Conservation (phyloP, 768 basidiomycete species). For the Amyloporia xantha region DNA sequence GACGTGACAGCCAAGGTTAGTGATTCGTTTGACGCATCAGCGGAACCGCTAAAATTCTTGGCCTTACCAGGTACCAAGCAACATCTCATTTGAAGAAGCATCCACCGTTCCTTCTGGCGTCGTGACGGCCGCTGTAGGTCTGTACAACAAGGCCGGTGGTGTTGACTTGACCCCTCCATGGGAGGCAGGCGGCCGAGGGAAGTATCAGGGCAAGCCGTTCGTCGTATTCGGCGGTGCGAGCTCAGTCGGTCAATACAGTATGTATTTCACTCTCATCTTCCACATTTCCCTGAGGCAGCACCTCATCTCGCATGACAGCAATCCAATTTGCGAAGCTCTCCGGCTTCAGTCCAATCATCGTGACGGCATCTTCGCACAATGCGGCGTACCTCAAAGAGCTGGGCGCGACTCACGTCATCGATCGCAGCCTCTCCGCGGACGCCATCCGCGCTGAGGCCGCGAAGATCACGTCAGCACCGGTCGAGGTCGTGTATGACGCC, state of each 20-base stretch:
- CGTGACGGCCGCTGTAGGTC: conserved; percentile 30
- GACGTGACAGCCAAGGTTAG: conserved; percentile 19
- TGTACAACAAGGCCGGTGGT: conserved; percentile 17
- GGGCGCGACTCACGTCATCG: conserved; percentile 23
- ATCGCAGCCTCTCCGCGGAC: conserved; percentile 12
- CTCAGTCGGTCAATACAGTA: conserved; percentile 26
- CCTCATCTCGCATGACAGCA: conserved; percentile 4
- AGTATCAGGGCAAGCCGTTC: conserved; percentile 14
- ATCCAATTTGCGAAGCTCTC: conserved; percentile 23
- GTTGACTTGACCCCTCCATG: conserved; percentile 6
- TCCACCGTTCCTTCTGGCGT: conserved; percentile 35
- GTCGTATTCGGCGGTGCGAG: conserved; percentile 24
- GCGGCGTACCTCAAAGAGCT: conserved; percentile 8
- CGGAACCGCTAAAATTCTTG: neutral
- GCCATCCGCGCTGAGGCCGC: conserved; percentile 4
- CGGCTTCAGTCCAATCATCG: conserved; percentile 24
- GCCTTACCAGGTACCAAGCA: conserved; percentile 25
- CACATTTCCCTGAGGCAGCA: neutral
- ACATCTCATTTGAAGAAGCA: conserved; percentile 33
- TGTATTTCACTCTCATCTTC: conserved; percentile 5
- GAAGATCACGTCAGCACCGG: conserved; percentile 12
- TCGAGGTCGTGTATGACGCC: conserved; percentile 20
- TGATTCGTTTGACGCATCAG: conserved; percentile 13
- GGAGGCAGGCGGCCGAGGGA: conserved; percentile 7
- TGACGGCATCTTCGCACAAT: conserved; percentile 22